Evolutionary conservation across 129 eudicot species (phyloP).

Genomic region (Silybum marianum): DNA sequence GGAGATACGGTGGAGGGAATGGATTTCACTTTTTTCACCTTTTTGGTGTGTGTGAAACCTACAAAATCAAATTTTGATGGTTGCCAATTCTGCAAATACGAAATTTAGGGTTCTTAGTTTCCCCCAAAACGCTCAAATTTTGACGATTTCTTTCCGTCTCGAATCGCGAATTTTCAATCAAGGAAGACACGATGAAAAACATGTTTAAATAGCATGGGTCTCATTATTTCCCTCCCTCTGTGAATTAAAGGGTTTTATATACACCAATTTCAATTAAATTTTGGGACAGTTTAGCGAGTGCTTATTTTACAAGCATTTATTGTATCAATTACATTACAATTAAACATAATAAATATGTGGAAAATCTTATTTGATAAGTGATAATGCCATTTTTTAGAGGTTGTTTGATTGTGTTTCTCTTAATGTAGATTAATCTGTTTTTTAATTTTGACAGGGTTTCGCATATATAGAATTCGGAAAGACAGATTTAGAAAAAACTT

Average conservation of each 20-base stretch:
- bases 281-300: too few relatives aligned
- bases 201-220: constrained; percentile 15
- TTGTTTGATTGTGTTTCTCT: too few relatives aligned
- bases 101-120: constrained; percentile 26
- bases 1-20: constrained; percentile 21
- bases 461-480: too few relatives aligned
- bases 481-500: too few relatives aligned
- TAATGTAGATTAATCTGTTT: too few relatives aligned
- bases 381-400: too few relatives aligned
- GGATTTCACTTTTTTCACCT: constrained; percentile 19
- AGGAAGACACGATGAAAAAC: constrained; percentile 11
- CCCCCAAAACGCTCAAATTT: not conserved
- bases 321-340: too few relatives aligned
- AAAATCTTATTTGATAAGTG: too few relatives aligned
- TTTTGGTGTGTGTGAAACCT: constrained; percentile 13
- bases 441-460: too few relatives aligned
- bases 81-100: not conserved
- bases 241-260: not conserved
- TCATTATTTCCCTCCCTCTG: constrained; percentile 9
- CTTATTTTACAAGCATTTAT: too few relatives aligned
- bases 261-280: not conserved
- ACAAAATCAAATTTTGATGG: constrained; percentile 12
- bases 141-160: not conserved
- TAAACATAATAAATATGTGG: too few relatives aligned
- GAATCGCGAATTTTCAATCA: not conserved